These are phyloP conservation scores for Aspergillus unguis DNA, from an alignment of 2,329 filamentous ascomycete species.

Conservation along the genomic window DNA sequence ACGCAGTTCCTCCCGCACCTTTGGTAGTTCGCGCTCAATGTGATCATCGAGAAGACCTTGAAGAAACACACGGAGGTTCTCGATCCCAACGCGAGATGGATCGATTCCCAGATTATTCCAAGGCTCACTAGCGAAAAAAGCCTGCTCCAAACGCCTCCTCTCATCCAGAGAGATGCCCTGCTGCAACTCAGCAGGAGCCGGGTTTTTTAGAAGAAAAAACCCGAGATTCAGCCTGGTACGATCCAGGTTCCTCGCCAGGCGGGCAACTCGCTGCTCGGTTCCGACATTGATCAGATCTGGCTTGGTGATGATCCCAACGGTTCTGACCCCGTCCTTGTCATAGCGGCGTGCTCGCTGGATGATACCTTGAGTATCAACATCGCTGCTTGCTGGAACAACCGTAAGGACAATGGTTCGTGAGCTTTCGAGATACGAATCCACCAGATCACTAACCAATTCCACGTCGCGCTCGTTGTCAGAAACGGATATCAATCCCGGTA, in stretches of 20 bases:
- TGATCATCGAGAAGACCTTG: slow-evolving; percentile 20
- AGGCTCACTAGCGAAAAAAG: slow-evolving; percentile 16
- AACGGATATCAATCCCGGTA: slow-evolving; percentile 56
- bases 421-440: slow-evolving; percentile 40
- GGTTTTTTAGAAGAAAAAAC: slow-evolving; percentile 30
- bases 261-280: slow-evolving; percentile 23
- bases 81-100: slow-evolving; percentile 18
- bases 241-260: slow-evolving; percentile 26
- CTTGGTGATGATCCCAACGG: slow-evolving; percentile 50
- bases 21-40: slow-evolving; percentile 21
- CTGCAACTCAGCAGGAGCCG: slow-evolving; percentile 18
- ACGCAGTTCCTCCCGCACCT: slow-evolving; percentile 19
- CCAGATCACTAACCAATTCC: slow-evolving; percentile 51
- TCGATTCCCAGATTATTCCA: slow-evolving; percentile 19
- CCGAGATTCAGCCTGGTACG: slow-evolving; percentile 27
- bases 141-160: slow-evolving; percentile 6
- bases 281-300: slow-evolving; percentile 34
- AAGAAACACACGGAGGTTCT: slow-evolving; percentile 21
- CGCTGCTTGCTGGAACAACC: slow-evolving; percentile 44
- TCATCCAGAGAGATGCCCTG: slow-evolving; percentile 10
- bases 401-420: slow-evolving; percentile 46
- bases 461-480: slow-evolving; percentile 56
- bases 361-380: slow-evolving; percentile 43
- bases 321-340: slow-evolving; percentile 31
- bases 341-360: slow-evolving; percentile 35